Percentiles rank a stretch among this genome's conserved stretches.
Conservation (phyloP, 2,329 filamentous ascomycete genomes). For the Alternaria arborescens region DNA sequence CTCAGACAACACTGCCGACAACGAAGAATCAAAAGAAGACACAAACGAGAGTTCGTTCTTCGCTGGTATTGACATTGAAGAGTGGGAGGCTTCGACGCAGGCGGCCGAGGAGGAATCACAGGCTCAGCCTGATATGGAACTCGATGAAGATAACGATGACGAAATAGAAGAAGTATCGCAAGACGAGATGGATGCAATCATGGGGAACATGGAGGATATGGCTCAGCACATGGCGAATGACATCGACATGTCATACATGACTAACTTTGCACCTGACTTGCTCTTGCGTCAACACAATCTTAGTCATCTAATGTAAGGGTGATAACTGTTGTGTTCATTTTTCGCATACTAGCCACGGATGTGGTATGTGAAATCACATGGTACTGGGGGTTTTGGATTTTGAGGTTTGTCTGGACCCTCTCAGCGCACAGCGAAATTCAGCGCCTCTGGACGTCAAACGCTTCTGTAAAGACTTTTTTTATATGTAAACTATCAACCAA, state of each 20-base stretch:
- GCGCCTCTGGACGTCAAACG: neutral
- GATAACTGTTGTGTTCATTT: neutral
- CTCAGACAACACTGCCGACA: constrained; percentile 4
- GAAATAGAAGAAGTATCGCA: constrained; percentile 25
- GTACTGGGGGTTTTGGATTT: neutral
- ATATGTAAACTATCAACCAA: neutral
- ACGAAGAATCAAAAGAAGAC: neutral
- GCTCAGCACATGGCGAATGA: constrained; percentile 15
- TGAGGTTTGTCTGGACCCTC: neutral
- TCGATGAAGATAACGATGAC: constrained; percentile 15
- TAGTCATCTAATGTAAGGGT: constrained; percentile 11
- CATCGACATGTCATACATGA: constrained; percentile 26
- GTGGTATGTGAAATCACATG: neutral
- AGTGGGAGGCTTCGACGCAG: constrained; percentile 16
- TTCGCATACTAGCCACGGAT: neutral
- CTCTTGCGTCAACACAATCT: constrained; percentile 20
- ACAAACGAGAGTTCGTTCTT: constrained; percentile 19
- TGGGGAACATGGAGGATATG: constrained; percentile 23
- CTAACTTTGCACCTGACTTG: constrained; percentile 32
- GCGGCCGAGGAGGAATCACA: neutral
- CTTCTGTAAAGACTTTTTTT: neutral
- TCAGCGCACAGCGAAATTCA: neutral
- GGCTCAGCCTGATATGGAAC: neutral
- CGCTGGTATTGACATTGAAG: constrained; percentile 18
- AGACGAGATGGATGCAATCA: constrained; percentile 21